These are phyloP conservation scores for Cadophora sp. DNA, from an alignment of 2,329 filamentous ascomycete genomes.

Conservation along the genomic window DNA sequence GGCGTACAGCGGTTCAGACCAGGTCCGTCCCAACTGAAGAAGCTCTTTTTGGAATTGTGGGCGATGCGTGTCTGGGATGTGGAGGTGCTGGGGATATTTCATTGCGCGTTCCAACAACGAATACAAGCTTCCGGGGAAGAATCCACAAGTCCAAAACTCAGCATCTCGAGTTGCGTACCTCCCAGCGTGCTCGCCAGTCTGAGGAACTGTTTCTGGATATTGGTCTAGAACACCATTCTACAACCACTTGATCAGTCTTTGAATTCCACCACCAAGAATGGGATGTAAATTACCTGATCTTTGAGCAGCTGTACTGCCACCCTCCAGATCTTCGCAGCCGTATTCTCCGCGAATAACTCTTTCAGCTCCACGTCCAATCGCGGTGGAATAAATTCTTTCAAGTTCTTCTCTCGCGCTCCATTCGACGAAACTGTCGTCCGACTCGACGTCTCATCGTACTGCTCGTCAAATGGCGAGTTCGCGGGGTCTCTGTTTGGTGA, in stretches of 20 bases:
- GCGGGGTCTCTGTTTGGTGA: not conserved
- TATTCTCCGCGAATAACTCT: constrained; percentile 33
- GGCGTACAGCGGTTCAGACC: constrained; percentile 26
- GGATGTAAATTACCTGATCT: constrained; percentile 23
- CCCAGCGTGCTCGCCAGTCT: constrained; percentile 39
- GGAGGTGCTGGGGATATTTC: constrained; percentile 40
- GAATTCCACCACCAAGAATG: not conserved
- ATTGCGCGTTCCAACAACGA: constrained; percentile 45
- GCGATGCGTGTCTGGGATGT: constrained; percentile 28
- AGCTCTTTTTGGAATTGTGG: constrained; percentile 23
- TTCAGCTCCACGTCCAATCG: constrained; percentile 27
- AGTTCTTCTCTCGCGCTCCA: not conserved
- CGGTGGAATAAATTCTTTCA: constrained; percentile 8
- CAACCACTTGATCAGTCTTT: not conserved
- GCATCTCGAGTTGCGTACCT: constrained; percentile 43
- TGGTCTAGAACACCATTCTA: constrained; percentile 27
- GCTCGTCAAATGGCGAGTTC: constrained; percentile 6
- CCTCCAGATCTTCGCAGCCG: constrained; percentile 34
- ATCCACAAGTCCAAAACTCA: constrained; percentile 52
- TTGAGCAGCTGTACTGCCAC: constrained; percentile 27
- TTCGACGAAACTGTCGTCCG: constrained; percentile 1
- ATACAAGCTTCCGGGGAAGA: constrained; percentile 50
- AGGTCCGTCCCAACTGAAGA: constrained; percentile 23
- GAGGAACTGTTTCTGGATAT: constrained; percentile 46
- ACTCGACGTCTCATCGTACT: not conserved